Conservation (phyloP, 345 rosid species). For the Lenwebbia sp. region DNA sequence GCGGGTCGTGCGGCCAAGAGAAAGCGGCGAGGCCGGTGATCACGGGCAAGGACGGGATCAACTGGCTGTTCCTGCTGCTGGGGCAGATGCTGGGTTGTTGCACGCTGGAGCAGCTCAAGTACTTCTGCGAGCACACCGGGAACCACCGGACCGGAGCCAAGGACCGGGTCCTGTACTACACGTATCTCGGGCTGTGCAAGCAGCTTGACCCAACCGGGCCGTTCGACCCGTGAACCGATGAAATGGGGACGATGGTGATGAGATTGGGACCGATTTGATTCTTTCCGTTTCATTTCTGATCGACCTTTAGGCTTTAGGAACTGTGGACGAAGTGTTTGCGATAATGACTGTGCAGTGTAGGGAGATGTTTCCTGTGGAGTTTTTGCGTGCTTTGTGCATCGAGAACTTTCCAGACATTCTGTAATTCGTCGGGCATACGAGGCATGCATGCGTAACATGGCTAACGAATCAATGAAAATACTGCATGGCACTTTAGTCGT, state of each 20-base stretch:
- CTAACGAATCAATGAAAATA: not conserved
- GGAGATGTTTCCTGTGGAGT: not conserved
- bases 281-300: not conserved
- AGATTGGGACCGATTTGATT: not conserved
- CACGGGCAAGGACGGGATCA: constrained; percentile 38
- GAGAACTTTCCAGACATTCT: not conserved
- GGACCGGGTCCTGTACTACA: constrained; percentile 59
- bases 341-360: not conserved
- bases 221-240: constrained; percentile 13
- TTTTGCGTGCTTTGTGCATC: not conserved
- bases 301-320: not conserved
- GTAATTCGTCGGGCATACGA: not conserved
- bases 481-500: not conserved
- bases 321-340: not conserved
- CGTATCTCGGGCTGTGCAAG: constrained; percentile 55
- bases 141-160: constrained; percentile 82
- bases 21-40: constrained; percentile 51
- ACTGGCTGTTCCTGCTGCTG: constrained; percentile 80
- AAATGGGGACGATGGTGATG: not conserved
- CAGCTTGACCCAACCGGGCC: constrained; percentile 53
- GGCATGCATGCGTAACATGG: not conserved
- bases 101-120: constrained; percentile 65
- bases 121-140: constrained; percentile 72
- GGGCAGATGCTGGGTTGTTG: constrained; percentile 66
- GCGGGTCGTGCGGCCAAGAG: constrained; percentile 40